Conservation (phyloP, 495 filamentous ascomycete genomes). For the Wilcoxina mikolae region DNA sequence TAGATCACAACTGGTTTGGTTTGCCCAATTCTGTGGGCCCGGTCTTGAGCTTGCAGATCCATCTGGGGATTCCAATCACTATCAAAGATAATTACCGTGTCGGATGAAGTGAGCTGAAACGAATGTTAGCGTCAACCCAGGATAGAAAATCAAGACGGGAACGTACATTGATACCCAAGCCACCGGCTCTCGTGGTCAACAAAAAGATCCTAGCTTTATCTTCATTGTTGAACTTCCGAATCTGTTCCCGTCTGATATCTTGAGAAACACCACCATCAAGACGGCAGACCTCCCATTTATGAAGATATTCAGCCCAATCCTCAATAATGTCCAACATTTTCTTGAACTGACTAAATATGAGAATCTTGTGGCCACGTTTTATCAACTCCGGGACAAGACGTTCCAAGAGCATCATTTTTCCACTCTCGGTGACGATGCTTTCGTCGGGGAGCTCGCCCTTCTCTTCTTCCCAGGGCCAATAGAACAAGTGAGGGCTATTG, state of each 20-base stretch:
- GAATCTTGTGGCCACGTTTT: constrained; percentile 57
- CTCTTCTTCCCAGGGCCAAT: constrained; percentile 60
- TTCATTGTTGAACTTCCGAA: constrained; percentile 68
- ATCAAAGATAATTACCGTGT: constrained; percentile 62
- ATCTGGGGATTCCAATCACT: constrained; percentile 97
- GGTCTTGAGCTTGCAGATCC: constrained; percentile 90
- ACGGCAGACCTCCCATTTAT: constrained; percentile 65
- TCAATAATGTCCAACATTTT: constrained; percentile 82
- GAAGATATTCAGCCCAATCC: constrained; percentile 60
- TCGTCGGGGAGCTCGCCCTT: constrained; percentile 40
- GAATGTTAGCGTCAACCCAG: not conserved
- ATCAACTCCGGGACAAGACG: constrained; percentile 67
- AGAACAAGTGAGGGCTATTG: constrained; percentile 92
- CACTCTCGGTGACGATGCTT: constrained; percentile 65
- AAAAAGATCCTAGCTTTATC: constrained; percentile 63
- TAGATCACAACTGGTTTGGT: constrained; percentile 87
- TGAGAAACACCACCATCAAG: constrained; percentile 85
- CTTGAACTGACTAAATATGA: constrained; percentile 96
- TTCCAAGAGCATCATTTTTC: constrained; percentile 91
- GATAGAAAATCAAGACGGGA: not conserved
- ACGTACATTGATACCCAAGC: constrained; percentile 71
- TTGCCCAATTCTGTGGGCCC: constrained; percentile 88
- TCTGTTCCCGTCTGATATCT: constrained; percentile 64
- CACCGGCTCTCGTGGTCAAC: constrained; percentile 77
- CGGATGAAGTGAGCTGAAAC: constrained; percentile 37